Base-by-base conservation (phyloP, 202 grass and related monocot species). In the Zizania palustris region DNA sequence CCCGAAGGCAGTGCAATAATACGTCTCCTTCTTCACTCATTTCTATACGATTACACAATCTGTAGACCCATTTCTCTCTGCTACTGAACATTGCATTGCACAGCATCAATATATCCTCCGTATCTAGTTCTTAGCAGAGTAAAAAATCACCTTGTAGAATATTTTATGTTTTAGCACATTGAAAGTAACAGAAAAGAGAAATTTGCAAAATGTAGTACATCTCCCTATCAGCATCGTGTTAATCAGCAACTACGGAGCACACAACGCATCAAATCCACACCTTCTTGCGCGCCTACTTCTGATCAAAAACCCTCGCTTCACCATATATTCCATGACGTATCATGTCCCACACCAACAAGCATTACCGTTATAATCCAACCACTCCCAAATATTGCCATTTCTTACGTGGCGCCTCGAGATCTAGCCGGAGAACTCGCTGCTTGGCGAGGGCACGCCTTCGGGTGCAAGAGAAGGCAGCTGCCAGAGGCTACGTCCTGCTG, bases 351-450 rank as follows among this genome's bases (percentile, higher is more conserved):
- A 36, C 15, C 2, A 55, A 65, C 38, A 4, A 55, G 39, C 60
- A 73, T 65, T 82, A 11, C 2, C 48, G 44, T 46, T 21, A 13
- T 3, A 21, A 3, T 42, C 14, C 12, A 72, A 34, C 6, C 45
- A 8, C 45, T 56, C 21, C 59, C 38, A 48, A 14, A 48, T 34
- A 70, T 34, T 5, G 18, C 45, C 18, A 9, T 28, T n/a, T 15
- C 74, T 34, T 5, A 42, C 8, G 19, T 5, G 69, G 18, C 7
- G 18, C 18, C n/a, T 45, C 49, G 49, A 79, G 80, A 84, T 84
- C 75, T 48, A 43, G 19, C 34, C 21, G 4, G n/a, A 43, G 9
- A 49, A 16, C 36, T 15, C 16, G 22, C 44, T n/a, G 2, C 21
- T 60, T 18, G 37, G 43, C 14, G 15, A 21, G 34, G 43, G 13